phyloP scores from a whole-genome alignment of 345 rosid genomes.

The Salix suchowensis region DNA sequence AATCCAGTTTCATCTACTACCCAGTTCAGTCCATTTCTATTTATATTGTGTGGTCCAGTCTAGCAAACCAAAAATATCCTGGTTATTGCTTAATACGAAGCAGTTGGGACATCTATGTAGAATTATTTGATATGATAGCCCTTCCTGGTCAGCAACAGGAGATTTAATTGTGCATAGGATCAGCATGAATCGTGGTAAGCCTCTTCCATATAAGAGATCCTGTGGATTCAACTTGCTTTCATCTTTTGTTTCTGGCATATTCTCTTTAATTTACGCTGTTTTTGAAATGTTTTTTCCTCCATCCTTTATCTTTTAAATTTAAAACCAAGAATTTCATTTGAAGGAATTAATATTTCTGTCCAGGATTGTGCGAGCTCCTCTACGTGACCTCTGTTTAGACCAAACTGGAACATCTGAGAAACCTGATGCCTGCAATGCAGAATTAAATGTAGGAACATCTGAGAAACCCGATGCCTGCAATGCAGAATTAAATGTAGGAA shows the following conservation, averaged over 20 bases:
- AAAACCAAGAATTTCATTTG: not conserved
- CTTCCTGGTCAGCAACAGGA: no score
- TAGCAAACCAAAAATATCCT: no score
- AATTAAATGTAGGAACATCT: constrained; percentile 38
- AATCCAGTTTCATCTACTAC: no score
- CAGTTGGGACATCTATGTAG: not conserved
- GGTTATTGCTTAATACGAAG: no score
- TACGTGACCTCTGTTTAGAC: constrained; percentile 47
- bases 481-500: constrained; percentile 42
- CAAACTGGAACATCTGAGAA: constrained; percentile 27
- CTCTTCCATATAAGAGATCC: not conserved
- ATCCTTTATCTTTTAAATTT: not conserved
- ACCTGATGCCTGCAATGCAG: constrained; percentile 18
- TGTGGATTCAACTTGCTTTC: not conserved
- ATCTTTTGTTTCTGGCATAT: no score
- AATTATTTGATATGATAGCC: not conserved
- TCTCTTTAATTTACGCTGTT: not conserved
- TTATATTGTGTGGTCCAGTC: no score
- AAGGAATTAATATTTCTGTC: not conserved
- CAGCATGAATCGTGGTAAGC: not conserved
- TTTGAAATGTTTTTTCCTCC: not conserved
- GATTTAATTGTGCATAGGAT: not conserved
- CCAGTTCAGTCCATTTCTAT: no score
- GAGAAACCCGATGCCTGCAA: constrained; percentile 19
- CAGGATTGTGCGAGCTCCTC: constrained; percentile 64